These are phyloP conservation scores for Eucalyptus globulus DNA, from an alignment of 345 rosid species.

Conservation along the genomic window DNA sequence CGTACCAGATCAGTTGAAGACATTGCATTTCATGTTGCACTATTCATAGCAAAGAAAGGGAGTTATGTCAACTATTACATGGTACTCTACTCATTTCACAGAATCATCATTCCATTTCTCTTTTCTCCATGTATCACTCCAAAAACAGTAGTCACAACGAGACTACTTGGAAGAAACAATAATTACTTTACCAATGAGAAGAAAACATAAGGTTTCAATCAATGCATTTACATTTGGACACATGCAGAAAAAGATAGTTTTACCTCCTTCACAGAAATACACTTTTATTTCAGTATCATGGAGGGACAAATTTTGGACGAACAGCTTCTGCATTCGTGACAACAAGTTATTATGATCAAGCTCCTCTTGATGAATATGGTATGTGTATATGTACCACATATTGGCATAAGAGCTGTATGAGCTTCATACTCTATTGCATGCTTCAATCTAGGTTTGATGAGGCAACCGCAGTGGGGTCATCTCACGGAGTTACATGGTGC, in stretches of 20 bases:
- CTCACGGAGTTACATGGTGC: conserved; percentile 63
- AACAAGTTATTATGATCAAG: conserved; percentile 64
- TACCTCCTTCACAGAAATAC: neutral
- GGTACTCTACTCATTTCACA: conserved; percentile 24
- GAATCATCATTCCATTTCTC: neutral
- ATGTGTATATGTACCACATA: neutral
- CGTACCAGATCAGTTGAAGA: conserved; percentile 47
- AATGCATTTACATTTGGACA: neutral
- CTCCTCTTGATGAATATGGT: conserved; percentile 91
- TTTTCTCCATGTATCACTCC: neutral
- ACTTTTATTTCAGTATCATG: conserved; percentile 47
- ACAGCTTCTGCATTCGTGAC: conserved; percentile 39
- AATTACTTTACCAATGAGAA: neutral
- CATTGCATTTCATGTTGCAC: conserved; percentile 68
- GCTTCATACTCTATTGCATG: neutral
- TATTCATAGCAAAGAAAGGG: conserved; percentile 68
- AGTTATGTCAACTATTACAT: conserved; percentile 82
- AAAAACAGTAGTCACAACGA: neutral
- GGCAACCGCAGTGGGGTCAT: conserved; percentile 84
- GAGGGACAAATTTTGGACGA: conserved; percentile 86
- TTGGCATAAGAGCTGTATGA: neutral
- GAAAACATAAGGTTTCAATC: neutral
- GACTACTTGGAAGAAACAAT: neutral
- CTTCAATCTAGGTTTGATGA: conserved; percentile 25
- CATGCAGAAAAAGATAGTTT: neutral